A percentile compares a stretch with the other conserved stretches of the same genome.
Conservation (phyloP, 345 rosid genomes). For the Syzygium jambos region DNA sequence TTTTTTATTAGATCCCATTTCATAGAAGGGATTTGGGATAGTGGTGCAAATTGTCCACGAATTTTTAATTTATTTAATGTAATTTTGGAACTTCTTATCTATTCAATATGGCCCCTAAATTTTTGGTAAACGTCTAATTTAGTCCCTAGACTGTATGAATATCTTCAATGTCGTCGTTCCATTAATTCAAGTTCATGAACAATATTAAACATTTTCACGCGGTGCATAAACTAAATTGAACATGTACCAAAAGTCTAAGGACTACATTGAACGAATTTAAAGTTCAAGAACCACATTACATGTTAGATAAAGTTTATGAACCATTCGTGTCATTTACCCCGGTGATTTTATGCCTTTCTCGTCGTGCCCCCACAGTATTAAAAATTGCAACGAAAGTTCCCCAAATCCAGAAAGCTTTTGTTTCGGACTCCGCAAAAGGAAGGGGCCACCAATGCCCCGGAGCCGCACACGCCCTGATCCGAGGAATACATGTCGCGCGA, state of each 20-base stretch:
- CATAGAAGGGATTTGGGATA: not conserved
- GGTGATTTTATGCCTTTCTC: not conserved
- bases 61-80: not conserved
- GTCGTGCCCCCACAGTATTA: not conserved
- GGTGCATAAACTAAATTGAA: accelerated
- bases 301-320: accelerated
- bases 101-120: no score
- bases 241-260: accelerated
- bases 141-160: accelerated
- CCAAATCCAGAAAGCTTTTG: not conserved
- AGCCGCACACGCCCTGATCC: not conserved
- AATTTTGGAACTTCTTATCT: no score
- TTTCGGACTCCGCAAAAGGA: not conserved
- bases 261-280: accelerated
- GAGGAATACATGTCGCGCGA: not conserved
- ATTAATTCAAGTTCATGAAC: accelerated
- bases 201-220: accelerated
- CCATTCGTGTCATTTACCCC: accelerated
- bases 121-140: not conserved
- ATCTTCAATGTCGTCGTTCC: accelerated
- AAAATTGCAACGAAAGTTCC: not conserved
- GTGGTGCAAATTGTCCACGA: accelerated
- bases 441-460: not conserved
- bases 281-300: accelerated
- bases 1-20: not conserved